These are phyloP conservation scores for Kentomonas sorsogonicus DNA, from an alignment of 208 protist species.

Conservation along the genomic window DNA sequence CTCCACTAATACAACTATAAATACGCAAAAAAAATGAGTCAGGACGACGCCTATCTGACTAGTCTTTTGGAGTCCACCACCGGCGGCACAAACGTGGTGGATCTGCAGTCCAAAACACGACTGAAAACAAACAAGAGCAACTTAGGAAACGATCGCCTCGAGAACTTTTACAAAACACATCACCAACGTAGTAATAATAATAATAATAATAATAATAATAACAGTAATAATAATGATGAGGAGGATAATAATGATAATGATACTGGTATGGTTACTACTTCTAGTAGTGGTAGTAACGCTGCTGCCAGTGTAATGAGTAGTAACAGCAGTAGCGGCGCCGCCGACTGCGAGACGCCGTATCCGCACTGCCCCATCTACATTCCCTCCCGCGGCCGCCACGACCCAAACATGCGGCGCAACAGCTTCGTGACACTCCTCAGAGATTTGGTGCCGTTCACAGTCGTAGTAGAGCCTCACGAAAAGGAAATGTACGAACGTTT, in stretches of 20 bases:
- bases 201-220: constrained; percentile 12
- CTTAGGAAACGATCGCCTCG: no score
- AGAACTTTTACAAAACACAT: no score
- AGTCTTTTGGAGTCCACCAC: no score
- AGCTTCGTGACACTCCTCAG: constrained; percentile 58
- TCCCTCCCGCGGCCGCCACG: constrained; percentile 62
- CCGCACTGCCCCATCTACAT: constrained; percentile 82
- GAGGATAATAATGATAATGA: constrained; percentile 5
- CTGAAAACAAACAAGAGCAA: background rate
- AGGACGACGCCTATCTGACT: no score
- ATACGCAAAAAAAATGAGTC: background rate
- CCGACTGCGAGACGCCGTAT: constrained; percentile 24
- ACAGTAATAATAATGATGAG: background rate
- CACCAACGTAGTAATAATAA: no score
- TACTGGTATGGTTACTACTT: background rate
- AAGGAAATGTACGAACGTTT: constrained; percentile 36
- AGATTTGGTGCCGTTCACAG: constrained; percentile 67
- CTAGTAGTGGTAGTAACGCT: no score
- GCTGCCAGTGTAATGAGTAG: no score
- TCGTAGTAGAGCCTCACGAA: constrained; percentile 76
- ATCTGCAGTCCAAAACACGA: background rate
- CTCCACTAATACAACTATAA: background rate
- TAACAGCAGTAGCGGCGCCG: no score
- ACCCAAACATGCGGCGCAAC: constrained; percentile 43
- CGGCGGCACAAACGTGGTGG: background rate